A percentile compares a stretch with the other conserved stretches of the same genome.
phyloP scores from a whole-genome alignment of 352 stramenopile species.

The Phytophthora pluvialis region DNA sequence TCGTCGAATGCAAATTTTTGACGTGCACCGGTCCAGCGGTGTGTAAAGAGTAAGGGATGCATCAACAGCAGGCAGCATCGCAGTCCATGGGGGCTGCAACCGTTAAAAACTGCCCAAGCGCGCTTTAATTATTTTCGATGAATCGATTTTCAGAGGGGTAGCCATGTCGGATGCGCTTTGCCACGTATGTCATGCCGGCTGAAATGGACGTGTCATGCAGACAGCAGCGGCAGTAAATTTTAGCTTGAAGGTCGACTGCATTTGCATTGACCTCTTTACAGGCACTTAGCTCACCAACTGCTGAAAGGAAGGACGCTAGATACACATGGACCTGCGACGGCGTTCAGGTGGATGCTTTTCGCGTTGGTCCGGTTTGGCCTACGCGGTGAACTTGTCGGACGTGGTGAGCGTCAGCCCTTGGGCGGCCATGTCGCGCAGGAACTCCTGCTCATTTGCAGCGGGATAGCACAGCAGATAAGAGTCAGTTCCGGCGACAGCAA shows the following conservation, averaged over 20 bases:
- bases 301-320: conserved; percentile 7
- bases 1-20: neutral
- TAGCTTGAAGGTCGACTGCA: conserved; percentile 5
- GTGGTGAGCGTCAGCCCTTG: conserved; percentile 71
- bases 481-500: conserved; percentile 13
- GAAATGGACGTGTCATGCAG: conserved; percentile 11
- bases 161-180: conserved; percentile 19
- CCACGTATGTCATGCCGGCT: conserved; percentile 25
- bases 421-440: conserved; percentile 66
- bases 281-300: conserved; percentile 2
- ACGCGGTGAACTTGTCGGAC: conserved; percentile 50
- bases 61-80: neutral
- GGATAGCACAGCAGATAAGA: neutral
- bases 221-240: conserved; percentile 13
- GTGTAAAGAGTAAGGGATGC: neutral
- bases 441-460: conserved; percentile 42
- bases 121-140: conserved; percentile 30
- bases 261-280: neutral
- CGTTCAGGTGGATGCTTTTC: neutral
- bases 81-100: neutral
- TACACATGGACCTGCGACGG: neutral
- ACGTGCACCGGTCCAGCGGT: neutral
- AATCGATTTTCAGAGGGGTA: conserved; percentile 26
- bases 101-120: conserved; percentile 32
- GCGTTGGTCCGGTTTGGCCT: neutral